Percentiles rank a stretch among this genome's conserved stretches.
These are phyloP conservation scores for Cryptococcus neoformans DNA, from an alignment of 1,284 basidiomycete genomes.

Conservation along the genomic window DNA sequence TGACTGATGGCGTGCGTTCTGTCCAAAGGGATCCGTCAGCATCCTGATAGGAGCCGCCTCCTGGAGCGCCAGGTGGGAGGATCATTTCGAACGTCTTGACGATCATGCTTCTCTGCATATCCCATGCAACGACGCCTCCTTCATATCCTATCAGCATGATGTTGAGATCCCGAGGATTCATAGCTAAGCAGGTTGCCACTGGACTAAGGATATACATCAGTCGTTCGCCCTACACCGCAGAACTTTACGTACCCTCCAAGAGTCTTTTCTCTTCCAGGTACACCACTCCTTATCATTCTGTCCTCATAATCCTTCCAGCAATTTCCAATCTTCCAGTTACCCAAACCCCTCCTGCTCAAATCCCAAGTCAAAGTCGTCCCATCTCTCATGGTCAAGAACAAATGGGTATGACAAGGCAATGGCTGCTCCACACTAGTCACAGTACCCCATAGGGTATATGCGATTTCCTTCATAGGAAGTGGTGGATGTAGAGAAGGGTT, in stretches of 20 bases:
- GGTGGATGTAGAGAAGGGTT: constrained; percentile 33
- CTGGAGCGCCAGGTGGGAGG: constrained; percentile 73
- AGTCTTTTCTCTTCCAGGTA: constrained; percentile 53
- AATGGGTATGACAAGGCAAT: constrained; percentile 38
- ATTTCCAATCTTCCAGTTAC: constrained; percentile 64
- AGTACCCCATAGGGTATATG: constrained; percentile 28
- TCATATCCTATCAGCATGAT: constrained; percentile 76
- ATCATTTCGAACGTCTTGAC: constrained; percentile 65
- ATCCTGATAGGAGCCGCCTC: constrained; percentile 63
- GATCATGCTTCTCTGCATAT: constrained; percentile 64
- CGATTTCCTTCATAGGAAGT: constrained; percentile 31
- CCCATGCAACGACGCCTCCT: constrained; percentile 69
- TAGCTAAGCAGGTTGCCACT: constrained; percentile 61
- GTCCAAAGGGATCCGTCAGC: constrained; percentile 61
- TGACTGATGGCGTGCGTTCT: constrained; percentile 69
- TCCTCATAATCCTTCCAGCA: constrained; percentile 74
- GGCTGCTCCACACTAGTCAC: constrained; percentile 41
- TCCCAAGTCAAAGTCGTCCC: constrained; percentile 61
- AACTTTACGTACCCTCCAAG: constrained; percentile 46
- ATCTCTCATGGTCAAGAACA: constrained; percentile 47
- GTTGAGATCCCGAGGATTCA: constrained; percentile 79
- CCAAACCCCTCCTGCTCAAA: constrained; percentile 61
- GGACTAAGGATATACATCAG: constrained; percentile 36
- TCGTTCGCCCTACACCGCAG: constrained; percentile 4
- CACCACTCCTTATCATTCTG: constrained; percentile 59